phyloP scores from a whole-genome alignment of 805 yeast species.

The Yueomyces sinensis region DNA sequence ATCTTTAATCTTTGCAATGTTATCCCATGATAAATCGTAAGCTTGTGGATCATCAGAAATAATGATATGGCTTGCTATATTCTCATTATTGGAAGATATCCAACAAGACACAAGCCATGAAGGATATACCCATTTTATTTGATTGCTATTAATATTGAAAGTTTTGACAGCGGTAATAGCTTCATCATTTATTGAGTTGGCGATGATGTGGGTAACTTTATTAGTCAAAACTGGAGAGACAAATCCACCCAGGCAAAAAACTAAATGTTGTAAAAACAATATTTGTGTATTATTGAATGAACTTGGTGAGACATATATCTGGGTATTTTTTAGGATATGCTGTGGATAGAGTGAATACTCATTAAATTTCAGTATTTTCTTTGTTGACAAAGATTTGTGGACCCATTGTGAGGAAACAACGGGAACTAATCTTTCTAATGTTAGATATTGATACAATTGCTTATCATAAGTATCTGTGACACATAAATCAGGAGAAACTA shows the following conservation, averaged over 20 bases:
- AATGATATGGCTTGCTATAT: constrained; percentile 25
- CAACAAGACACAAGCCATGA: constrained; percentile 71
- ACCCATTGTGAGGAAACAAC: constrained; percentile 20
- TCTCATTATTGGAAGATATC: constrained; percentile 33
- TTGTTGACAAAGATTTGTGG: constrained; percentile 8
- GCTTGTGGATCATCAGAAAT: constrained; percentile 4
- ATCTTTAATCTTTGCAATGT: background rate
- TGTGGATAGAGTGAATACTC: constrained; percentile 58
- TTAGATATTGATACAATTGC: constrained; percentile 17
- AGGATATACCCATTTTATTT: constrained; percentile 53
- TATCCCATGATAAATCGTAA: constrained; percentile 6
- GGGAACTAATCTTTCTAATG: constrained; percentile 20
- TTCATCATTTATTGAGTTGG: constrained; percentile 43
- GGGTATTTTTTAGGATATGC: constrained; percentile 47
- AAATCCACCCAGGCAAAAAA: constrained; percentile 62
- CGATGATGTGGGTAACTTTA: constrained; percentile 67
- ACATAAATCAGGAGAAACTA: constrained; percentile 1
- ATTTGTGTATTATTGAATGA: constrained; percentile 49
- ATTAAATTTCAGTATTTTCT: constrained; percentile 13
- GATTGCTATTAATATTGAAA: background rate
- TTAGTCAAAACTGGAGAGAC: constrained; percentile 45
- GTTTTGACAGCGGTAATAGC: constrained; percentile 38
- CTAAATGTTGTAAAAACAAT: constrained; percentile 47
- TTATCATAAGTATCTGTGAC: constrained; percentile 11
- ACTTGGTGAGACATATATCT: constrained; percentile 44